These are phyloP conservation scores for Aaosphaeria pasadenensis DNA, from an alignment of 2,329 filamentous ascomycete species.

Conservation along the genomic window DNA sequence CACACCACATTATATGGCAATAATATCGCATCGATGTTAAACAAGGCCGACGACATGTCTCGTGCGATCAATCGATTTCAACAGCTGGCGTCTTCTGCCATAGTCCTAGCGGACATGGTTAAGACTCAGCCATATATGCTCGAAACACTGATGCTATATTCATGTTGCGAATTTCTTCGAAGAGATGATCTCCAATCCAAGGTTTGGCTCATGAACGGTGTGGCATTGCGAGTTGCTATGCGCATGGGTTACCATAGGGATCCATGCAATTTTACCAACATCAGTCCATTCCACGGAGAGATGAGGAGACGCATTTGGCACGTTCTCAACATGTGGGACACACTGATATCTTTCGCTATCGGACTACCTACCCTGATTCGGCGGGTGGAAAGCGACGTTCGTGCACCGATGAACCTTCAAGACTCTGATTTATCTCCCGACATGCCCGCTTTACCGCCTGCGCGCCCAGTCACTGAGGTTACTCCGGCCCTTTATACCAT, in stretches of 20 bases:
- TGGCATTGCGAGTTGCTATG: slow-evolving; percentile 19
- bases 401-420: slow-evolving; percentile 33
- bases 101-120: slow-evolving; percentile 21
- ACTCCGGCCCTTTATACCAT: slow-evolving; percentile 35
- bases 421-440: slow-evolving; percentile 37
- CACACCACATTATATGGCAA: slow-evolving; percentile 8
- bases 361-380: slow-evolving; percentile 32
- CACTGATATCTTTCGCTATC: slow-evolving; percentile 30
- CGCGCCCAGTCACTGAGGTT: slow-evolving; percentile 14
- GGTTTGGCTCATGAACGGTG: slow-evolving; percentile 21
- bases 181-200: slow-evolving; percentile 18
- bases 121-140: slow-evolving; percentile 20
- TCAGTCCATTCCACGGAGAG: slow-evolving; percentile 34
- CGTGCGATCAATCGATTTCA: slow-evolving; percentile 14
- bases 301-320: slow-evolving; percentile 37
- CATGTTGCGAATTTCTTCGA: slow-evolving; percentile 17
- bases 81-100: slow-evolving; percentile 21
- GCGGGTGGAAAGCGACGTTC: slow-evolving; percentile 33
- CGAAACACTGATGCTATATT: slow-evolving; percentile 14
- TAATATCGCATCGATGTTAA: slow-evolving; percentile 3
- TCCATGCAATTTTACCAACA: slow-evolving; percentile 18
- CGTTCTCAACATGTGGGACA: slow-evolving; percentile 31
- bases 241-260: slow-evolving; percentile 41
- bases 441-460: slow-evolving; percentile 15
- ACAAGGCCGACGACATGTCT: slow-evolving; percentile 6